Percentiles rank a stretch among this genome's conserved stretches.
phyloP scores from a whole-genome alignment of 2,329 filamentous ascomycete genomes.

The Colletotrichum lini region DNA sequence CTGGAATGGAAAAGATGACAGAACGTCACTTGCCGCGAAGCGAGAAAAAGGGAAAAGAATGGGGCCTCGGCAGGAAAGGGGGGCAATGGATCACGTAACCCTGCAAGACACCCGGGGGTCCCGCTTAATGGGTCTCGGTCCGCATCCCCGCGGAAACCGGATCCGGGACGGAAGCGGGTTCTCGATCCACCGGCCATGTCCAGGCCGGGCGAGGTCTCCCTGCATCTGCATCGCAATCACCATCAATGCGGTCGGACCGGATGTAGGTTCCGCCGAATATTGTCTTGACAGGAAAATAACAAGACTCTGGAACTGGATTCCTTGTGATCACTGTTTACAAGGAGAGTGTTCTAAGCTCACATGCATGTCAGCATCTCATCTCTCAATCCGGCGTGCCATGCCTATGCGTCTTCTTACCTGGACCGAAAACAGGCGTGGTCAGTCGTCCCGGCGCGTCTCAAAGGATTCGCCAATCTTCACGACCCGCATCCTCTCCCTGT shows the following conservation, averaged over 20 bases:
- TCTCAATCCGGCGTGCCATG: not conserved
- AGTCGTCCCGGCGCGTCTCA: constrained; percentile 17
- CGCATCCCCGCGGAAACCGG: constrained; percentile 12
- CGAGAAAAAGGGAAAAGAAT: constrained; percentile 6
- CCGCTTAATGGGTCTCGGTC: not conserved
- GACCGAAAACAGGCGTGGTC: not conserved
- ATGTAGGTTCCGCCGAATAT: not conserved
- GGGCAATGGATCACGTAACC: constrained; percentile 21
- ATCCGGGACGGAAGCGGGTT: not conserved
- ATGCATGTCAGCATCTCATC: not conserved
- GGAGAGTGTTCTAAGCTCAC: not conserved
- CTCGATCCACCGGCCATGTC: not conserved
- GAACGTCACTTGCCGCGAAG: constrained; percentile 1
- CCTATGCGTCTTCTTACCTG: not conserved
- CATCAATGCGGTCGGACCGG: not conserved
- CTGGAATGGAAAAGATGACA: constrained; percentile 5
- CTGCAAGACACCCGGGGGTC: not conserved
- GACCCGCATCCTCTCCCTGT: constrained; percentile 18
- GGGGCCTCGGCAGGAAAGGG: constrained; percentile 1
- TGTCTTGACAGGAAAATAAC: not conserved
- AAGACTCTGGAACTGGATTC: not conserved
- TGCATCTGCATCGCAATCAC: not conserved
- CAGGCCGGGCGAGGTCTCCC: not conserved
- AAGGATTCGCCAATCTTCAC: constrained; percentile 24
- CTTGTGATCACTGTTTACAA: not conserved